Base-by-base conservation (phyloP, 352 stramenopile species). In the Globisporangium polare region DNA sequence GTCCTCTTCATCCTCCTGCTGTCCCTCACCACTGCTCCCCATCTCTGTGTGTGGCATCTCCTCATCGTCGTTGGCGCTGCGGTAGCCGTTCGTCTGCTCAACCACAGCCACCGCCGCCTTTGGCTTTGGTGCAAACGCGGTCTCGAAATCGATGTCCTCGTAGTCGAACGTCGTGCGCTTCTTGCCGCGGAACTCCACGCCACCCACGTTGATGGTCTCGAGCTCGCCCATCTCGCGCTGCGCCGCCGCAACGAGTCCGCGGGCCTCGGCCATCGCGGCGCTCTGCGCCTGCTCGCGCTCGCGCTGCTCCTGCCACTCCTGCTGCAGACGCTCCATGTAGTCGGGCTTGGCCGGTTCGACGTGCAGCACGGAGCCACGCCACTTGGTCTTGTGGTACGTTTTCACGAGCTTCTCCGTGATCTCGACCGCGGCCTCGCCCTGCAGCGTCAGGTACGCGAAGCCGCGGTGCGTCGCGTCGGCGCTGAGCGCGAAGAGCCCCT, bases 351-450 rank as follows among this genome's bases (percentile, higher is more conserved):
- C 84, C n/a, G 49, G 20, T 55, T 90, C 78, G 53, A 94, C 77
- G 29, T 74, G 73, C 15, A 94, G 67, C 51, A 89, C 53, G 8
- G 58, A 72, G 13, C 80, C 78, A 12, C 78, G 71, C 84, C 84
- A 94, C 62, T 94, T 94, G 17, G 80, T 91, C 13, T 74, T 71
- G 66, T 94, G 43, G 59, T 83, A 94, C 6, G 79, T 85, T 62
- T 88, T 83, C 31, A 76, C 68, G 56, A 90, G 67, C 43, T 75
- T 64, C 24, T 77, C 72, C 29, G 70, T 66, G 27, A 78, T 73
- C 3, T 45, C 41, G 8, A 47, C 53, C 1, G 80, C 72, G 13
- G 63, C 63, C 0, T 54, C 60, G 6, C 81, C 78, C 1, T 55
- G 41, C 7, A 92, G 68, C 42, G 73, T 81, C 53, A 92, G 29